Percentiles rank a stretch among this genome's conserved stretches.
These are phyloP conservation scores for Cyclotella distinguenda DNA, from an alignment of 108 stramenopile genomes.

Conservation along the genomic window DNA sequence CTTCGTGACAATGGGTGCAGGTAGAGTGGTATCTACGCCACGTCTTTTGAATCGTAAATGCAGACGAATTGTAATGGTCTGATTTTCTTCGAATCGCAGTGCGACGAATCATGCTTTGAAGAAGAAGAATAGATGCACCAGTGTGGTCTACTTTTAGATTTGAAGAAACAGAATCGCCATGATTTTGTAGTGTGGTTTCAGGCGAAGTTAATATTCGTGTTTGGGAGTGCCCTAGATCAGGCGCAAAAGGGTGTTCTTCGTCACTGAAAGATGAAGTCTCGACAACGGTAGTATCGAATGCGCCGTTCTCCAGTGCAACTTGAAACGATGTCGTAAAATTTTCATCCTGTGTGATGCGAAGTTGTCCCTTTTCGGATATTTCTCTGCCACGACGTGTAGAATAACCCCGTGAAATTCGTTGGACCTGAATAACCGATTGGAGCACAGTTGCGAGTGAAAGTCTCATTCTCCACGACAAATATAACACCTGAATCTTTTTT, in stretches of 20 bases:
- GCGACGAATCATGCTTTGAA: background rate
- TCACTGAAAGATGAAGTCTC: too few relatives aligned
- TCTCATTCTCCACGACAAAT: constrained; percentile 19
- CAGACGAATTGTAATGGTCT: background rate
- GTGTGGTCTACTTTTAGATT: too few relatives aligned
- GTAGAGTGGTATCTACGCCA: background rate
- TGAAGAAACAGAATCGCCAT: too few relatives aligned
- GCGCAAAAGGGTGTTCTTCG: too few relatives aligned
- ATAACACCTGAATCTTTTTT: constrained; percentile 20
- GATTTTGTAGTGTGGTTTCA: background rate
- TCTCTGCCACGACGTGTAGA: background rate
- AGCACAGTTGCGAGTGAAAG: constrained; percentile 3
- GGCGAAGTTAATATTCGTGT: too few relatives aligned
- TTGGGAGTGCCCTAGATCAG: too few relatives aligned
- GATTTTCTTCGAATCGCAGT: background rate
- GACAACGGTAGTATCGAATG: too few relatives aligned
- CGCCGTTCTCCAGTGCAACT: too few relatives aligned
- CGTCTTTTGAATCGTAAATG: background rate
- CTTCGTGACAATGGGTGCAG: background rate
- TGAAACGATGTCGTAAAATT: background rate
- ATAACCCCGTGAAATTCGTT: constrained; percentile 1
- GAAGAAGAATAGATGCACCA: too few relatives aligned
- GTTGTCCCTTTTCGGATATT: background rate
- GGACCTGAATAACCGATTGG: constrained; percentile 4
- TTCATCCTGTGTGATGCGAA: background rate